Conservation (phyloP, 257 asterid species). For the Linderniella brevidens region DNA sequence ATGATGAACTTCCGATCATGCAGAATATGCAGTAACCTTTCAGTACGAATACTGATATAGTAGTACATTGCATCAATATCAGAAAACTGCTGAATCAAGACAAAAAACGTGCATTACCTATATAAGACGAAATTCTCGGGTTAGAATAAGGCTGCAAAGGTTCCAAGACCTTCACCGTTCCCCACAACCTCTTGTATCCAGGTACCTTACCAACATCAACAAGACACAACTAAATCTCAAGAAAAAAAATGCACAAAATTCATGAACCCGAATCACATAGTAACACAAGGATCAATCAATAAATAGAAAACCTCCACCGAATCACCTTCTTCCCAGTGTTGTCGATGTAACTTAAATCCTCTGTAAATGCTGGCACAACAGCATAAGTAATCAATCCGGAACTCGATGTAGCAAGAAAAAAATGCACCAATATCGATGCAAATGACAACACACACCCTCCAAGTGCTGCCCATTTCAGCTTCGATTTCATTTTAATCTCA, state of each 20-base stretch:
- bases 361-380: background rate
- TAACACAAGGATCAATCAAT: too few species aligned
- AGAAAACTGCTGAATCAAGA: background rate
- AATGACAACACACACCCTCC: slow-evolving; percentile 65
- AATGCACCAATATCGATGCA: slow-evolving; percentile 59
- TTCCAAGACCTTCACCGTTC: slow-evolving; percentile 59
- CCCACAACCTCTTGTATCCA: slow-evolving; percentile 74
- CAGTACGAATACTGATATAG: background rate
- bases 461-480: slow-evolving; percentile 79
- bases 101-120: slow-evolving; percentile 37
- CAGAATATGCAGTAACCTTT: background rate
- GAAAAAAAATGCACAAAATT: background rate
- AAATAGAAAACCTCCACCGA: background rate
- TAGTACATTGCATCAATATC: too few species aligned
- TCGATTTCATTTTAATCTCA: slow-evolving; percentile 49
- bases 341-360: slow-evolving; percentile 9
- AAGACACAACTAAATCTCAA: slow-evolving; percentile 3
- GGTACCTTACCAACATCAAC: slow-evolving; percentile 28
- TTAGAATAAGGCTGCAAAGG: slow-evolving; percentile 56
- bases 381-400: background rate
- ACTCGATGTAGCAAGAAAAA: slow-evolving; percentile 15
- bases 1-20: slow-evolving; percentile 7
- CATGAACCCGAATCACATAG: too few species aligned
- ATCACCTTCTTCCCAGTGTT: slow-evolving; percentile 22
- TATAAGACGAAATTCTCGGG: slow-evolving; percentile 51